A percentile compares a stretch with the other conserved stretches of the same genome.
These are phyloP conservation scores for Nitzschia inconspicua DNA, from an alignment of 108 stramenopile genomes.

Conservation along the genomic window DNA sequence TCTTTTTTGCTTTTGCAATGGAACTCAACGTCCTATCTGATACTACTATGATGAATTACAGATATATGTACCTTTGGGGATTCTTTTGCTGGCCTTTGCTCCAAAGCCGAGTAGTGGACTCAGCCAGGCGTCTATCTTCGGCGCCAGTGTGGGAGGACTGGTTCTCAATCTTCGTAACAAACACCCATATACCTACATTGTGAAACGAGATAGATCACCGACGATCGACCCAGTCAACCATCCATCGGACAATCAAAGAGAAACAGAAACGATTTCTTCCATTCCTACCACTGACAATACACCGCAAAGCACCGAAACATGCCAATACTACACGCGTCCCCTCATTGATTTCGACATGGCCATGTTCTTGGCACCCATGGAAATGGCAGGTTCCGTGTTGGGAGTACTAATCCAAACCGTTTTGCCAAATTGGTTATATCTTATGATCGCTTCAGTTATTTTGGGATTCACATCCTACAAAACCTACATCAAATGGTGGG, in stretches of 20 bases:
- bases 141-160: constrained; percentile 58
- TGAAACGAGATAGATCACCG: constrained; percentile 8
- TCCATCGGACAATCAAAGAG: constrained; percentile 7
- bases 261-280: not conserved
- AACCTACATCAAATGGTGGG: constrained; percentile 49
- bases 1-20: too few species aligned
- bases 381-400: constrained; percentile 73
- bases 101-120: constrained; percentile 58
- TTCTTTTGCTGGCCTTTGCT: constrained; percentile 53
- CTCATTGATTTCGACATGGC: constrained; percentile 72
- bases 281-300: constrained; percentile 27
- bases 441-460: constrained; percentile 43
- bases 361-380: constrained; percentile 61
- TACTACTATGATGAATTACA: too few species aligned
- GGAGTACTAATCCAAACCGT: constrained; percentile 58
- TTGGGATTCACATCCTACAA: constrained; percentile 54
- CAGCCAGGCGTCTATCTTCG: constrained; percentile 66
- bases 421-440: constrained; percentile 63
- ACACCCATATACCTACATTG: constrained; percentile 46
- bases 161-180: constrained; percentile 45
- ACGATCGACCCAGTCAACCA: constrained; percentile 25
- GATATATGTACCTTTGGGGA: constrained; percentile 73
- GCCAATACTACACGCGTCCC: constrained; percentile 60
- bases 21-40: too few species aligned
- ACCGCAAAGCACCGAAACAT: constrained; percentile 21